phyloP scores from a whole-genome alignment of 768 basidiomycete species.

The Chalciporus piperatus region DNA sequence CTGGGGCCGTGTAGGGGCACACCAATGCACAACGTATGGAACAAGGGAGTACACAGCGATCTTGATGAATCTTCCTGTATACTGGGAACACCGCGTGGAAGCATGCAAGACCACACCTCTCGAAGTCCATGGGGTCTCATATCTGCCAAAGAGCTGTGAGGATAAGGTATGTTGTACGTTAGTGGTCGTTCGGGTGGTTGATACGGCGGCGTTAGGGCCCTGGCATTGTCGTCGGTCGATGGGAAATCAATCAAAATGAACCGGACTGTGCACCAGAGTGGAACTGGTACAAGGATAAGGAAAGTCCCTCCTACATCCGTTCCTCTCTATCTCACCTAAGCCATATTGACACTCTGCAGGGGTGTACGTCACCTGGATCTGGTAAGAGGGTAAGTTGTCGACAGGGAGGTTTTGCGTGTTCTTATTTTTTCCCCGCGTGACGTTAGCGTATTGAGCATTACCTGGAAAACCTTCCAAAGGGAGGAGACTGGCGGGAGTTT shows the following conservation, averaged over 20 bases:
- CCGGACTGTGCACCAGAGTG: slow-evolving; percentile 27
- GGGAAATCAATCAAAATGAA: slow-evolving; percentile 26
- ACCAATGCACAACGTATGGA: slow-evolving; percentile 27
- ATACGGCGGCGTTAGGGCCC: slow-evolving; percentile 11
- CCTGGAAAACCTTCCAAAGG: slow-evolving; percentile 26
- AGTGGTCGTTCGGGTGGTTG: not conserved
- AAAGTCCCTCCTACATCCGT: not conserved
- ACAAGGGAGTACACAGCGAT: slow-evolving; percentile 30
- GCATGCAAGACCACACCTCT: slow-evolving; percentile 24
- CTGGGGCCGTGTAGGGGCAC: slow-evolving; percentile 18
- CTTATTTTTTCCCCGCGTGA: no score
- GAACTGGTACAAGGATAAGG: slow-evolving; percentile 30
- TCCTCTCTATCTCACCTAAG: not conserved
- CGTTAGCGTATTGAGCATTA: slow-evolving; percentile 31
- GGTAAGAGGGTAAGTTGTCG: slow-evolving; percentile 21
- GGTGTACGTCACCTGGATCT: slow-evolving; percentile 23
- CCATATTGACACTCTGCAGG: slow-evolving; percentile 13
- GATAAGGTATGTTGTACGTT: slow-evolving; percentile 13
- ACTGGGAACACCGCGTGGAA: slow-evolving; percentile 18
- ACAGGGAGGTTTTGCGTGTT: not conserved
- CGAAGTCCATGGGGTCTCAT: slow-evolving; percentile 20
- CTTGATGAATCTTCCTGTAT: slow-evolving; percentile 26
- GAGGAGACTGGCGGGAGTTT: slow-evolving; percentile 31
- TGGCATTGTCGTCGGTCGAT: slow-evolving; percentile 22
- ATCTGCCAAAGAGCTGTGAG: slow-evolving; percentile 15